phyloP scores from a whole-genome alignment of 352 stramenopile species.

The Phytophthora quininea region DNA sequence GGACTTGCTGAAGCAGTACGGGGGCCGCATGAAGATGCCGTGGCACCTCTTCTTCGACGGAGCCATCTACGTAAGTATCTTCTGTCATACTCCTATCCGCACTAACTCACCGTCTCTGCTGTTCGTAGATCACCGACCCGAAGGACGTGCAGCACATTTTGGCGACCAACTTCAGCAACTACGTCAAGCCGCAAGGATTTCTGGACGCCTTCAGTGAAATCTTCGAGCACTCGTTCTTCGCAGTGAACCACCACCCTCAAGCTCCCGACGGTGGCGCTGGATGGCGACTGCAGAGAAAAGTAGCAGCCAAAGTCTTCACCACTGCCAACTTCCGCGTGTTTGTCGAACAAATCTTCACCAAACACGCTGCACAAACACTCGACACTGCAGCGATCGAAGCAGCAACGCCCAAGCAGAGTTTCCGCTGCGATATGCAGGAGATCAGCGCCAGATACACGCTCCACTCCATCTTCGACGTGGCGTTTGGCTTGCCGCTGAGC shows the following conservation, averaged over 20 bases:
- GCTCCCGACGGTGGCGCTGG: constrained; percentile 54
- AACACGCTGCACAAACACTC: constrained; percentile 40
- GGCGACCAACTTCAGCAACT: constrained; percentile 69
- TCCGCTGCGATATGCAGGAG: constrained; percentile 61
- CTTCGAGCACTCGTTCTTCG: constrained; percentile 78
- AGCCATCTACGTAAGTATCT: constrained; percentile 49
- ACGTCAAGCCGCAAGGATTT: constrained; percentile 75
- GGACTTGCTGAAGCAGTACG: constrained; percentile 45
- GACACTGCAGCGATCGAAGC: constrained; percentile 11
- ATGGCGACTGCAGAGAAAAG: constrained; percentile 83
- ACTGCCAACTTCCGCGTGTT: constrained; percentile 59
- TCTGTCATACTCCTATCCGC: neutral
- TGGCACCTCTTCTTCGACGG: constrained; percentile 75
- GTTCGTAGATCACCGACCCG: constrained; percentile 52
- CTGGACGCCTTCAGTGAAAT: constrained; percentile 69
- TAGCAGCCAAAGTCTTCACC: constrained; percentile 89
- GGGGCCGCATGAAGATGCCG: constrained; percentile 67
- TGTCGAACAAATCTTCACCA: constrained; percentile 53
- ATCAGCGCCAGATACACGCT: constrained; percentile 59
- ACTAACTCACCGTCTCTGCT: neutral
- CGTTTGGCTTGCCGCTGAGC: constrained; percentile 51
- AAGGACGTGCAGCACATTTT: constrained; percentile 73
- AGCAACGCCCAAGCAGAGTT: constrained; percentile 3
- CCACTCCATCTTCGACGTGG: constrained; percentile 63
- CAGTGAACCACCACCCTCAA: constrained; percentile 69